A percentile compares a stretch with the other conserved stretches of the same genome.
Evolutionary conservation across 176 grass and related monocot species (phyloP).

Genomic region (Phragmites australis): DNA sequence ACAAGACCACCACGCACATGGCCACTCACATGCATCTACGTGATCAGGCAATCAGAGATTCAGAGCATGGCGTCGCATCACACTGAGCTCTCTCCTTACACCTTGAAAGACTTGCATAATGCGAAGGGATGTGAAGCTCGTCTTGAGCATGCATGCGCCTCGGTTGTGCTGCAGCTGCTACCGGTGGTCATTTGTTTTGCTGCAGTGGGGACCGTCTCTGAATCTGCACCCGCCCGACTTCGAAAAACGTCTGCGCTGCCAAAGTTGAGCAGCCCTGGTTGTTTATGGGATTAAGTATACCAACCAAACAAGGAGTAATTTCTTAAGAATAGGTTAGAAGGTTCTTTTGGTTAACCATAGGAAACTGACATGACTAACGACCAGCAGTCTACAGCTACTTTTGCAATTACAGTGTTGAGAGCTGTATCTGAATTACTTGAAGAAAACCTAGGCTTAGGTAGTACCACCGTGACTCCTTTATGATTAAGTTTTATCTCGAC

Average conservation of each 20-base stretch:
- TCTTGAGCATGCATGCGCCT: slow-evolving; percentile 22
- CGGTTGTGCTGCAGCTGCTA: not conserved
- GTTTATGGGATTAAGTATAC: slow-evolving; percentile 46
- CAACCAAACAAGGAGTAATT: slow-evolving; percentile 18
- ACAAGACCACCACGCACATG: slow-evolving; percentile 6
- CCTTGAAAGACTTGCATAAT: slow-evolving; percentile 23
- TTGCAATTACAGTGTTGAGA: not conserved
- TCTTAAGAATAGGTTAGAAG: slow-evolving; percentile 34
- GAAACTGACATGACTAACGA: slow-evolving; percentile 7
- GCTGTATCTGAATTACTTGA: no score
- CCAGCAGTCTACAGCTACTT: not conserved
- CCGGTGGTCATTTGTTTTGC: slow-evolving; percentile 14
- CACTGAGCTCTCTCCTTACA: not conserved
- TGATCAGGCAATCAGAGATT: not conserved
- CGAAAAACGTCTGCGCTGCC: not conserved
- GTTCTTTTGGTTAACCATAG: slow-evolving; percentile 14
- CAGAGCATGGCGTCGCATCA: slow-evolving; percentile 1
- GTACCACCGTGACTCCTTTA: no score
- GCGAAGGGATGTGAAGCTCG: slow-evolving; percentile 12
- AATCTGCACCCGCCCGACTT: slow-evolving; percentile 28
- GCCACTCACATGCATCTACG: slow-evolving; percentile 25
- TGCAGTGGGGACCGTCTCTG: slow-evolving; percentile 12
- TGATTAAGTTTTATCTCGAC: no score
- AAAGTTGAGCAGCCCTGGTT: slow-evolving; percentile 1
- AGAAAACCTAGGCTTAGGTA: no score